Conservation (phyloP, 2,329 filamentous ascomycete genomes). For the Cadophora sp. region DNA sequence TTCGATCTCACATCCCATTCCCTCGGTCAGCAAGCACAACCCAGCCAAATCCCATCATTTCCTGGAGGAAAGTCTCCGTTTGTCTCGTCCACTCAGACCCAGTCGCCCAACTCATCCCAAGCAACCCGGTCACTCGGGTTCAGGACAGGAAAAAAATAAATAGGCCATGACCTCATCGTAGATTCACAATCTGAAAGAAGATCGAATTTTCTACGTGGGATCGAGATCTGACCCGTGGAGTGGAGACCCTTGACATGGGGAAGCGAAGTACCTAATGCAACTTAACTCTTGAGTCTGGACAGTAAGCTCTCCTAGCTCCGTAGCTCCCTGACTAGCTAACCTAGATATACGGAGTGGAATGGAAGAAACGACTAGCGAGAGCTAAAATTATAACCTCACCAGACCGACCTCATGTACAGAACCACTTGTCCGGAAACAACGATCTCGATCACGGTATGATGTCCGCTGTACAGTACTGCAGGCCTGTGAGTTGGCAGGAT, state of each 20-base stretch:
- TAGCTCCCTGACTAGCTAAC: neutral
- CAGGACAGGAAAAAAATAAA: neutral
- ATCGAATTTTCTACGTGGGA: slow-evolving; percentile 2
- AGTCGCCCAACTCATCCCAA: neutral
- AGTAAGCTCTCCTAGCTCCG: neutral
- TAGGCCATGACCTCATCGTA: slow-evolving; percentile 1
- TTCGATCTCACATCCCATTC: neutral
- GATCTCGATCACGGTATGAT: too few species aligned
- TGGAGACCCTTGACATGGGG: neutral
- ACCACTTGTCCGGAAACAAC: too few species aligned
- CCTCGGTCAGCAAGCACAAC: neutral
- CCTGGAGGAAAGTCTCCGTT: neutral
- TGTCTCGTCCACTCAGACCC: neutral
- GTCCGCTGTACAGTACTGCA: too few species aligned
- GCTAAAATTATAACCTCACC: neutral
- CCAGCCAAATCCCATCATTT: neutral
- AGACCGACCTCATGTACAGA: neutral
- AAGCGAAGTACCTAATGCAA: neutral
- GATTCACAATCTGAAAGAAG: slow-evolving; percentile 5
- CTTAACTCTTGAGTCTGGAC: neutral
- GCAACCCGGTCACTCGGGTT: neutral
- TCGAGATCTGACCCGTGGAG: neutral
- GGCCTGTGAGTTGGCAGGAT: too few species aligned
- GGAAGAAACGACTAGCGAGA: neutral
- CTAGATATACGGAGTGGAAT: neutral